A percentile compares a stretch with the other conserved stretches of the same genome.
Evolutionary conservation across 345 rosid species (phyloP).

Genomic region (Tarenaya hassleriana): DNA sequence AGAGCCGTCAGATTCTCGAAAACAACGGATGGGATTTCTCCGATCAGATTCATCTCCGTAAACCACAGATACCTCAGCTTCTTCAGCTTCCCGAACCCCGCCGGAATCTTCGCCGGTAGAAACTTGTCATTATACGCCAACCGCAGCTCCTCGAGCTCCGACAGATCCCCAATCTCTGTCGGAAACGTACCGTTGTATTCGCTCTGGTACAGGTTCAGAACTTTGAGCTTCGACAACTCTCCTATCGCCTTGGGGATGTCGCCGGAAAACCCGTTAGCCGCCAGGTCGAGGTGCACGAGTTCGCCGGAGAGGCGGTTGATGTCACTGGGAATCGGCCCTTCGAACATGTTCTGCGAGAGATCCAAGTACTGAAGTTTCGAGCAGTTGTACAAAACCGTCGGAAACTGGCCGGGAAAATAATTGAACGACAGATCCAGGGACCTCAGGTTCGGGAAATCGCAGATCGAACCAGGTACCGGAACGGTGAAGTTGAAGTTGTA

Average conservation of each 20-base stretch:
- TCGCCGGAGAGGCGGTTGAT: constrained; percentile 38
- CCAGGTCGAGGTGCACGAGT: constrained; percentile 44
- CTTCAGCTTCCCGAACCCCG: constrained; percentile 47
- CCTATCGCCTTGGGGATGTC: constrained; percentile 54
- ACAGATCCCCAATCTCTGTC: constrained; percentile 59
- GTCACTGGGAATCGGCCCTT: constrained; percentile 56
- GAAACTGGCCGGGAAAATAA: constrained; percentile 55
- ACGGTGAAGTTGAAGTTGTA: constrained; percentile 28
- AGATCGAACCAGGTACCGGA: constrained; percentile 45
- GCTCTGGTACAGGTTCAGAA: constrained; percentile 32
- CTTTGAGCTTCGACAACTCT: constrained; percentile 34
- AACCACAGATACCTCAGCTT: constrained; percentile 51
- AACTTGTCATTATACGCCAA: constrained; percentile 45
- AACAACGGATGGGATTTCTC: constrained; percentile 49
- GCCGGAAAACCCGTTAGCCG: constrained; percentile 60
- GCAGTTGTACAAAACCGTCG: constrained; percentile 51
- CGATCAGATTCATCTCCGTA: constrained; percentile 42
- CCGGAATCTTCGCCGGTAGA: constrained; percentile 50
- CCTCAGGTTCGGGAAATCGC: constrained; percentile 56
- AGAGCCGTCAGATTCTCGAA: constrained; percentile 45
- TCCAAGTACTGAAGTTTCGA: constrained; percentile 46
- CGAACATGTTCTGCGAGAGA: constrained; percentile 61
- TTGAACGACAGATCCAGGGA: constrained; percentile 39
- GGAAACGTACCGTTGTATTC: constrained; percentile 74
- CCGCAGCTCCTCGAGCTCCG: constrained; percentile 42